Percentiles rank a stretch among this genome's conserved stretches.
Conservation (phyloP, 1,139 yeast genomes). For the Yamadazyma siamensis region DNA sequence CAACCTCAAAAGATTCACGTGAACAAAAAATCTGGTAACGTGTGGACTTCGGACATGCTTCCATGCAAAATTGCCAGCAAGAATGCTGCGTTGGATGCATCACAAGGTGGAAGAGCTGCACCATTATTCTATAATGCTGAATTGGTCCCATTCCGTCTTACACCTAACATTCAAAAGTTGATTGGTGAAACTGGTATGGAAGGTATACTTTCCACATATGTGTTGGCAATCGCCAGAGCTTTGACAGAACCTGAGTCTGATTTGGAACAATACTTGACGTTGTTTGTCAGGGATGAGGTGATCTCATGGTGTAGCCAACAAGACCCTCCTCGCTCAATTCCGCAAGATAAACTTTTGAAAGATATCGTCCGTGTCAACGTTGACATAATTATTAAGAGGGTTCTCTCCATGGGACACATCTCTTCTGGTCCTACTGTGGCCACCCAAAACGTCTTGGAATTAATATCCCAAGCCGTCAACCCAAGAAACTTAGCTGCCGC, state of each 20-base stretch:
- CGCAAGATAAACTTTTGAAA: conserved; percentile 74
- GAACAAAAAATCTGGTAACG: conserved; percentile 77
- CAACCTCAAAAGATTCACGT: conserved; percentile 92
- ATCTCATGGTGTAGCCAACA: conserved; percentile 90
- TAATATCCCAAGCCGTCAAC: conserved; percentile 93
- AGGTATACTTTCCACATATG: conserved; percentile 83
- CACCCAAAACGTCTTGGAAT: conserved; percentile 88
- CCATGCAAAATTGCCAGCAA: conserved; percentile 77
- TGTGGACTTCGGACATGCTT: conserved; percentile 94
- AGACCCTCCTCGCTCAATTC: conserved; percentile 61
- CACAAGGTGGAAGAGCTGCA: conserved; percentile 58
- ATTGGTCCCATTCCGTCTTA: conserved; percentile 91
- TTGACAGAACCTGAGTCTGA: conserved; percentile 89
- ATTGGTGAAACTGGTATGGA: conserved; percentile 93
- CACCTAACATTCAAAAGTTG: conserved; percentile 90
- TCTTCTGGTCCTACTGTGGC: conserved; percentile 75
- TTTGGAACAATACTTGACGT: conserved; percentile 78
- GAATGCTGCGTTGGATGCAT: conserved; percentile 55
- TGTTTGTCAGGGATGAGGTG: conserved; percentile 93
- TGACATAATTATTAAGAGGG: conserved; percentile 72
- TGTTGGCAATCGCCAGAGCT: conserved; percentile 84
- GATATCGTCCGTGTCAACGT: conserved; percentile 89
- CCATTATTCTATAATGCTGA: conserved; percentile 94
- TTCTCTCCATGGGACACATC: conserved; percentile 70
- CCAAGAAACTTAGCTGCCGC: conserved; percentile 92